Evolutionary conservation across 257 asterid species (phyloP).

Genomic region (Coffea eugenioides): DNA sequence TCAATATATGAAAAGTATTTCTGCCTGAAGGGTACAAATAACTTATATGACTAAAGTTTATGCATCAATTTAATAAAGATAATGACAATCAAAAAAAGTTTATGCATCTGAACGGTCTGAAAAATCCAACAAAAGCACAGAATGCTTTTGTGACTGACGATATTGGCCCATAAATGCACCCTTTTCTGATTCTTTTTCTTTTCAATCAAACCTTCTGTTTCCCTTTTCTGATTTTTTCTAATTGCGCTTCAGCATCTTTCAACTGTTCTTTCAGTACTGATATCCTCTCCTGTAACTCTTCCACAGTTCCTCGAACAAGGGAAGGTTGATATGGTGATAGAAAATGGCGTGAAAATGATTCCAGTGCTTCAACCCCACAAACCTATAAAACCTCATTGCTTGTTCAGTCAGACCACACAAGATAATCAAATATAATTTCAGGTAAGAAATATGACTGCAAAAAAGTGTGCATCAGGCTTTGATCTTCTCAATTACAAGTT

Average conservation of each 20-base stretch:
- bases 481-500: neutral
- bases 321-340: constrained; percentile 63
- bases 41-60: neutral
- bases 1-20: neutral
- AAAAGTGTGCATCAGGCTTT: neutral
- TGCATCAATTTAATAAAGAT: neutral
- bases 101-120: neutral
- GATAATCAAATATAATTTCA: neutral
- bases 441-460: neutral
- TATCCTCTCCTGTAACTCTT: constrained; percentile 67
- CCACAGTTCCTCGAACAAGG: constrained; percentile 51
- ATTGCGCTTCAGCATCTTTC: constrained; percentile 65
- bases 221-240: constrained; percentile 68
- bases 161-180: neutral
- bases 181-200: neutral
- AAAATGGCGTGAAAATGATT: constrained; percentile 60
- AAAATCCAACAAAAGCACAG: neutral
- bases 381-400: constrained; percentile 42
- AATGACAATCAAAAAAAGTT: neutral
- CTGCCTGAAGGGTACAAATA: neutral
- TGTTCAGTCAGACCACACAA: neutral
- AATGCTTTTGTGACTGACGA: neutral
- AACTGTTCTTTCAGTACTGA: constrained; percentile 55
- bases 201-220: constrained; percentile 52
- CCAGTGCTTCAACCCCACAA: constrained; percentile 83